Conservation (phyloP, 805 yeast species). For the Saccharomycopsis babjevae region DNA sequence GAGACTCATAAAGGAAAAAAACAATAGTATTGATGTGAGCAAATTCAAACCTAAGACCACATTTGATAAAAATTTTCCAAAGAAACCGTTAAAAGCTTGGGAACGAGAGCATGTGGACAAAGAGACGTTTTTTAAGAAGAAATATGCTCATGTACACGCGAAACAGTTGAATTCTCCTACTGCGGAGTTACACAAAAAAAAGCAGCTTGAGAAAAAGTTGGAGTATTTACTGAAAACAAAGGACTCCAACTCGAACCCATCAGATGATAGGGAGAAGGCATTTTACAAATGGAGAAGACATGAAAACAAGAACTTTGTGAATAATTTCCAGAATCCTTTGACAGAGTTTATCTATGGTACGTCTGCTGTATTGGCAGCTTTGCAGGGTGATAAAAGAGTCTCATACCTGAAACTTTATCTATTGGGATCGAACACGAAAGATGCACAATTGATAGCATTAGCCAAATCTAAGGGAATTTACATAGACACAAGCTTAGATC, state of each 20-base stretch:
- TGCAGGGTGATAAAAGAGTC: constrained; percentile 41
- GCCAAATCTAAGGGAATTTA: constrained; percentile 32
- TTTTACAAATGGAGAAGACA: background rate
- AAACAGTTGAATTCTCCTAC: constrained; percentile 26
- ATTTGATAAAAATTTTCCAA: constrained; percentile 6
- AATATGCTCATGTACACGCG: constrained; percentile 61
- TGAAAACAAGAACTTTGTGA: constrained; percentile 12
- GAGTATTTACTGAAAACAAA: background rate
- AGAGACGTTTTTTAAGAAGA: constrained; percentile 49
- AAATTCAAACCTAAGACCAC: constrained; percentile 1
- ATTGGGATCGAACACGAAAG: constrained; percentile 30
- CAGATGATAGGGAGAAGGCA: background rate
- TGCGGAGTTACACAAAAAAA: constrained; percentile 20
- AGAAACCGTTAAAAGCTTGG: constrained; percentile 48
- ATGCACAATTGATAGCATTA: constrained; percentile 33
- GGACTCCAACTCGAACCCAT: background rate
- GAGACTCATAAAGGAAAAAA: background rate
- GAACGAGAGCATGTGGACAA: constrained; percentile 49
- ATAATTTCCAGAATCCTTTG: constrained; percentile 30
- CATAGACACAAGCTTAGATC: constrained; percentile 21
- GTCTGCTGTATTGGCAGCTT: constrained; percentile 63
- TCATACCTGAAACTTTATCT: constrained; percentile 42
- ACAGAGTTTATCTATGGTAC: constrained; percentile 70
- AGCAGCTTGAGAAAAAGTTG: constrained; percentile 2
- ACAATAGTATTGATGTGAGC: background rate